Conservation (phyloP, 1,284 basidiomycete genomes). For the Marasmius fiardii region DNA sequence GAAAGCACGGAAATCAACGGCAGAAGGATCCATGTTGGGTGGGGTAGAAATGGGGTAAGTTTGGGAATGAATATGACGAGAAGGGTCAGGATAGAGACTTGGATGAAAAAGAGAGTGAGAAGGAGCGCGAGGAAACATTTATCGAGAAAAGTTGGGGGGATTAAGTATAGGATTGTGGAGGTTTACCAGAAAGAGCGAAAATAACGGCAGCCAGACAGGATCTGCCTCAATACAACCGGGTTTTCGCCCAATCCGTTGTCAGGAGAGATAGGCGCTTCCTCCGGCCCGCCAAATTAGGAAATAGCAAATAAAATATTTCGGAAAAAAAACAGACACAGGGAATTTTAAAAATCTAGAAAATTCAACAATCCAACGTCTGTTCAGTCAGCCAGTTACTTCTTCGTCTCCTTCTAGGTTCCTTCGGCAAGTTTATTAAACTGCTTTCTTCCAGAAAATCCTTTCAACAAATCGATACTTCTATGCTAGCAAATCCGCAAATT, state of each 20-base stretch:
- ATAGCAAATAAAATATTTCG: too few species aligned
- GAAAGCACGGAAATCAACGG: constrained; percentile 67
- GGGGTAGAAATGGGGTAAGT: constrained; percentile 38
- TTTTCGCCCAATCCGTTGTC: constrained; percentile 1
- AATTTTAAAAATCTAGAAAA: not conserved
- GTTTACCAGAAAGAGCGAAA: constrained; percentile 24
- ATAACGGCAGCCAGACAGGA: constrained; percentile 27
- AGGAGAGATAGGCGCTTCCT: constrained; percentile 2
- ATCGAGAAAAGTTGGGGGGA: constrained; percentile 15
- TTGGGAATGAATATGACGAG: constrained; percentile 5
- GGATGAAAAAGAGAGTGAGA: constrained; percentile 12
- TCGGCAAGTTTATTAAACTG: not conserved
- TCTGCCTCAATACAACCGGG: constrained; percentile 15
- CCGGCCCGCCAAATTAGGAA: not conserved
- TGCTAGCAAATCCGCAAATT: constrained; percentile 4
- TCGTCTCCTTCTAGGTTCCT: not conserved
- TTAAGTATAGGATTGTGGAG: constrained; percentile 20
- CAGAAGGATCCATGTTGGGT: constrained; percentile 54
- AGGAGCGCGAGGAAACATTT: constrained; percentile 25
- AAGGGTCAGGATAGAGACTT: constrained; percentile 6
- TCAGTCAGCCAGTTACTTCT: too few species aligned
- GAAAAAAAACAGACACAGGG: not conserved
- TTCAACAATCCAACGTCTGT: not conserved
- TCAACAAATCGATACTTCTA: constrained; percentile 1
- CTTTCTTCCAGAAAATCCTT: not conserved